These are phyloP conservation scores for Wickerhamomyces sp. DNA, from an alignment of 1,139 yeast genomes.

Conservation along the genomic window DNA sequence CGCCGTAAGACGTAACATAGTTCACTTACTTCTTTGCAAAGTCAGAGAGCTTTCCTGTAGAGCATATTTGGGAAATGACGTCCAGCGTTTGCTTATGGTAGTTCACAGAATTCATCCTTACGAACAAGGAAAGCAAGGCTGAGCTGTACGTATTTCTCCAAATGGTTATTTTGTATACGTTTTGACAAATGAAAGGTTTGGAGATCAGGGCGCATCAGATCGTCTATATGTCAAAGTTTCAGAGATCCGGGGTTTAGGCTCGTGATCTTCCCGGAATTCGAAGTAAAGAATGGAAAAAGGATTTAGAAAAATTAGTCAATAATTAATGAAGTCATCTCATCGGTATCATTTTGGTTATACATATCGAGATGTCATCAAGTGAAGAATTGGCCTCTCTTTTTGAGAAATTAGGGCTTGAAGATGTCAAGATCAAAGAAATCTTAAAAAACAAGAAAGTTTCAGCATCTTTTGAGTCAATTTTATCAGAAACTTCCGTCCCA, in stretches of 20 bases:
- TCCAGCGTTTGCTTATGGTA: conserved; percentile 7
- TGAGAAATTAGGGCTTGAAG: conserved; percentile 62
- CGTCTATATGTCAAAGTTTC: no score
- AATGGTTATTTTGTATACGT: neutral
- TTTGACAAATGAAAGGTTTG: no score
- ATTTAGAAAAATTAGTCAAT: neutral
- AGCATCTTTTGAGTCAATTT: conserved; percentile 55
- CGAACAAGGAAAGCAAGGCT: neutral
- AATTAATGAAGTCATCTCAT: neutral
- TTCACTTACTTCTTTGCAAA: neutral
- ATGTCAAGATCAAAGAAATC: conserved; percentile 67
- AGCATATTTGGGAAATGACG: conserved; percentile 1
- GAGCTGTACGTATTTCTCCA: neutral
- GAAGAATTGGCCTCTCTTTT: conserved; percentile 45
- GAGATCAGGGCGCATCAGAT: no score
- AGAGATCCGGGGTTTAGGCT: no score
- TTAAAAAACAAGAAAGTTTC: conserved; percentile 83
- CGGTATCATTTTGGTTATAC: neutral
- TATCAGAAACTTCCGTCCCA: conserved; percentile 35
- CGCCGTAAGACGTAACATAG: conserved; percentile 6
- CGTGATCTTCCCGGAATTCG: neutral
- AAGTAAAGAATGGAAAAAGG: neutral
- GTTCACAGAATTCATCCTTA: neutral
- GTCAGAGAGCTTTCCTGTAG: neutral
- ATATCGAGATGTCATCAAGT: conserved; percentile 24